phyloP scores from a whole-genome alignment of 2,329 filamentous ascomycete species.

The Ophiostoma himal-ulmi region DNA sequence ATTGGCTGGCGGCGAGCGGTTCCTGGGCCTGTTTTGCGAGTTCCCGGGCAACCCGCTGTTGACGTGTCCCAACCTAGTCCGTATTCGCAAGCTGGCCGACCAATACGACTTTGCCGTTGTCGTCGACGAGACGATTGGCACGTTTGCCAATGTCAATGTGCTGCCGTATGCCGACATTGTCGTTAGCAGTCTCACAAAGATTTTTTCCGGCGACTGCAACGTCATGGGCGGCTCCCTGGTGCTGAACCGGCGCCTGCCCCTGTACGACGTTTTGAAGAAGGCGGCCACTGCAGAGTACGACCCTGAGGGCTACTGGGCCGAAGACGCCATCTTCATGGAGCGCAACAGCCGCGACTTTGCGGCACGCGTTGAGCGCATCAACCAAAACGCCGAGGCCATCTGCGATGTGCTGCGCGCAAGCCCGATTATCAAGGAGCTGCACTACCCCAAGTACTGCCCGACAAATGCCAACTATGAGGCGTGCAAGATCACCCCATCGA shows the following conservation, averaged over 20 bases:
- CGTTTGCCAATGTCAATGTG: slow-evolving; percentile 92
- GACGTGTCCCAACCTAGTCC: slow-evolving; percentile 71
- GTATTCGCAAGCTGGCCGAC: slow-evolving; percentile 76
- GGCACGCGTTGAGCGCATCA: slow-evolving; percentile 74
- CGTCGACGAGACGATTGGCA: slow-evolving; percentile 93
- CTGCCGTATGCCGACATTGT: slow-evolving; percentile 84
- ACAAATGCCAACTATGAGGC: slow-evolving; percentile 62
- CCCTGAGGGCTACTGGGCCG: slow-evolving; percentile 88
- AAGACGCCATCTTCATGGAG: slow-evolving; percentile 92
- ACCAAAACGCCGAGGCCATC: slow-evolving; percentile 77
- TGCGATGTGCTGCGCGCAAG: slow-evolving; percentile 62
- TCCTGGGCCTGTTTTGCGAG: slow-evolving; percentile 83
- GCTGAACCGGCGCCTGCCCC: slow-evolving; percentile 48
- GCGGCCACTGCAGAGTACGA: slow-evolving; percentile 57
- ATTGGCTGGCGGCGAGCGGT: slow-evolving; percentile 66
- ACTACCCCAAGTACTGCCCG: slow-evolving; percentile 77
- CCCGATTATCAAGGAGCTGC: slow-evolving; percentile 64
- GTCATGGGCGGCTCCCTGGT: slow-evolving; percentile 86
- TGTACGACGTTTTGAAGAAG: slow-evolving; percentile 61
- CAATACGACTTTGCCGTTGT: slow-evolving; percentile 83
- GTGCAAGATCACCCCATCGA: slow-evolving; percentile 59
- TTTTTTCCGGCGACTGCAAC: slow-evolving; percentile 96
- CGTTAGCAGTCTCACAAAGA: slow-evolving; percentile 90
- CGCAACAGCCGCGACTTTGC: slow-evolving; percentile 92
- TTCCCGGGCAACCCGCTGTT: slow-evolving; percentile 91